Conservation (phyloP, 163 green algal genomes). For the Chlamydomonas reinhardtii region DNA sequence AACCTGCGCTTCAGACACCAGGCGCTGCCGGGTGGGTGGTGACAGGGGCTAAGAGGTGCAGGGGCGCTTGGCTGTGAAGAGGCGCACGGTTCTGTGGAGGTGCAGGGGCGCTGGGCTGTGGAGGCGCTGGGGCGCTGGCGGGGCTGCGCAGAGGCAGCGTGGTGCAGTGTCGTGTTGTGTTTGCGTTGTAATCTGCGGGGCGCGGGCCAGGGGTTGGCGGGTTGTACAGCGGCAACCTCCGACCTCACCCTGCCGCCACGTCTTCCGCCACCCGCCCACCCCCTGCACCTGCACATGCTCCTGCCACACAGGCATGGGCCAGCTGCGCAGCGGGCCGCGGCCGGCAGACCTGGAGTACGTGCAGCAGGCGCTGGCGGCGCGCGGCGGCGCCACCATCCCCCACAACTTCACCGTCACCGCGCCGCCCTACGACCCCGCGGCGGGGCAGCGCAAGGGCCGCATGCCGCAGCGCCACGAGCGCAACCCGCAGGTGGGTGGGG, state of each 20-base stretch:
- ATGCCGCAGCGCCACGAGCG: slow-evolving; percentile 73
- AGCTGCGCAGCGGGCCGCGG: slow-evolving; percentile 47
- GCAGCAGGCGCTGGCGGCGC: slow-evolving; percentile 33
- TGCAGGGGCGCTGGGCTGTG: too few relatives aligned
- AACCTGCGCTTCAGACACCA: slow-evolving; percentile 56
- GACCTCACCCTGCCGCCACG: too few relatives aligned
- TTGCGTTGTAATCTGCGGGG: too few relatives aligned
- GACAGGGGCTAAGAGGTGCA: not conserved
- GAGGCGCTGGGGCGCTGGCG: too few relatives aligned
- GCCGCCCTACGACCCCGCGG: slow-evolving; percentile 63
- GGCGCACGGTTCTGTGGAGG: too few relatives aligned
- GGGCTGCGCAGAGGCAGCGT: too few relatives aligned
- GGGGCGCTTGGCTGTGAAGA: too few relatives aligned
- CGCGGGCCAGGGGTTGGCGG: too few relatives aligned
- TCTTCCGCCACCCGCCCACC: too few relatives aligned
- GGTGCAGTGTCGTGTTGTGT: not conserved
- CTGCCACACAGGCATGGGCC: slow-evolving; percentile 58
- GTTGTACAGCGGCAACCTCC: too few relatives aligned
- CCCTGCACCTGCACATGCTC: too few relatives aligned
- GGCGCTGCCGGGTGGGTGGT: not conserved
- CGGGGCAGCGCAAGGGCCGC: slow-evolving; percentile 20
- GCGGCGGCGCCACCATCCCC: slow-evolving; percentile 67
- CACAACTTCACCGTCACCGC: slow-evolving; percentile 85
- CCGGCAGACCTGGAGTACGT: slow-evolving; percentile 66
- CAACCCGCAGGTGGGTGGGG: slow-evolving; percentile 71